Base-by-base conservation (phyloP, 345 rosid species). In the Eucalyptus cloeziana region DNA sequence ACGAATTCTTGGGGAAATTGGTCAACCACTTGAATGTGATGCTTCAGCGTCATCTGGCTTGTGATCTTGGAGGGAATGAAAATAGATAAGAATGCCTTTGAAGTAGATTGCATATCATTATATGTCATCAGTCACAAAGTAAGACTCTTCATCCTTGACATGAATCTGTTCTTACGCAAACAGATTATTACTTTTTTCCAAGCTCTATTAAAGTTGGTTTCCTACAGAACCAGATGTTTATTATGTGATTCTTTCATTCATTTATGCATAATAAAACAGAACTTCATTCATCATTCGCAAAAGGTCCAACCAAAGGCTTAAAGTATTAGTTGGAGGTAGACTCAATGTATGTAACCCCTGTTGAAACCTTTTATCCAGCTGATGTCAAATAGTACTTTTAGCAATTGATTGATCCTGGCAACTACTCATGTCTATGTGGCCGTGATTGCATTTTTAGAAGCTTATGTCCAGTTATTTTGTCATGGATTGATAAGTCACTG, bases 191-290 rank as follows among this genome's bases (percentile, higher is more conserved):
- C 17, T 10, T 67, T 31, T 67, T 67, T 8, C 40, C 79, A 31
- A 0, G 22, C 4, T 67, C 12, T 31, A n/a, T 67, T 31, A 67
- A 67, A 19, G 40, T 67, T 31, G 22, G 19, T 67, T 67, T 67
- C 79, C 1, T 33, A 8, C 2, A 69, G 43, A 11, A 31, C 6
- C 1, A 0, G 12, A 17, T 33, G 43, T 33, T 69, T 69, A 2
- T 69, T 1, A 33, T 17, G 24, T 8, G 12, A 9, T 69, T 69
- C 80, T 16, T 12, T 16, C 43, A 33, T 69, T 16, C 43, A 33
- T 69, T 33, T 24, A 31, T 31, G 24, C 80, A 7, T 4, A 69
- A 64, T 69, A 69, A 69, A 67, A 30, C 10, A 6, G 7, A 67
- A 67, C 21, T 67, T 16, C 43, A 67, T 67, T n/a, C 7, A n/a